Evolutionary conservation across 2,329 filamentous ascomycete species (phyloP).

Genomic region (Diaporthe citri): DNA sequence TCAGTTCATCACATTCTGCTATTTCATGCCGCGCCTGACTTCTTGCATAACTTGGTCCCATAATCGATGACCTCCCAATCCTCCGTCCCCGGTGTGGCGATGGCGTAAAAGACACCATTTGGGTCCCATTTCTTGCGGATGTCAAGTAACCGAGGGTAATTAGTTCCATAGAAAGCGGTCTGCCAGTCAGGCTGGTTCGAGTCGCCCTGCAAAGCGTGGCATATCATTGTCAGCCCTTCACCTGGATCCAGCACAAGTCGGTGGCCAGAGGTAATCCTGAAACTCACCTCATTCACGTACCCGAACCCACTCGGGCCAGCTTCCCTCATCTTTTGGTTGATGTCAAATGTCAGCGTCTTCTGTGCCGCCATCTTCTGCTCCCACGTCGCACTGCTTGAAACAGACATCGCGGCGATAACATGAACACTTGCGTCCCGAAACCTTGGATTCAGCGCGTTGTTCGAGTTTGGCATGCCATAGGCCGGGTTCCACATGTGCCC

Average conservation of each 20-base stretch:
- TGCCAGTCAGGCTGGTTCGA: constrained; percentile 45
- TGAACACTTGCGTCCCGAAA: constrained; percentile 52
- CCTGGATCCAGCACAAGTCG: neutral
- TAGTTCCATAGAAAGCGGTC: constrained; percentile 18
- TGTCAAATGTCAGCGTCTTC: constrained; percentile 53
- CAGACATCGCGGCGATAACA: constrained; percentile 50
- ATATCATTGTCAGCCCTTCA: neutral
- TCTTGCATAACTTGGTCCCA: constrained; percentile 46
- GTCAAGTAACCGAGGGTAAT: constrained; percentile 40
- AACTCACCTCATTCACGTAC: constrained; percentile 59
- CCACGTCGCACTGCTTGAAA: constrained; percentile 54
- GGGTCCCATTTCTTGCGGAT: constrained; percentile 49
- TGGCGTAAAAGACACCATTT: constrained; percentile 41
- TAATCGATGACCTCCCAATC: constrained; percentile 49
- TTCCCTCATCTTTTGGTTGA: constrained; percentile 52
- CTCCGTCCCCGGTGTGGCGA: constrained; percentile 46
- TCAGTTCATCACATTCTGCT: neutral
- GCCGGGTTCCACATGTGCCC: constrained; percentile 56
- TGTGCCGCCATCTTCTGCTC: constrained; percentile 58
- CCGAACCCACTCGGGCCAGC: constrained; percentile 54
- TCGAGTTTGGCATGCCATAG: constrained; percentile 50
- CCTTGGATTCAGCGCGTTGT: constrained; percentile 55
- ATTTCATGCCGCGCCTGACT: neutral
- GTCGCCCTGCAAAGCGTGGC: constrained; percentile 46
- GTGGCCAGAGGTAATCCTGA: neutral